phyloP scores from a whole-genome alignment of 2,329 filamentous ascomycete species.

The Pseudofabraea citricarpa region DNA sequence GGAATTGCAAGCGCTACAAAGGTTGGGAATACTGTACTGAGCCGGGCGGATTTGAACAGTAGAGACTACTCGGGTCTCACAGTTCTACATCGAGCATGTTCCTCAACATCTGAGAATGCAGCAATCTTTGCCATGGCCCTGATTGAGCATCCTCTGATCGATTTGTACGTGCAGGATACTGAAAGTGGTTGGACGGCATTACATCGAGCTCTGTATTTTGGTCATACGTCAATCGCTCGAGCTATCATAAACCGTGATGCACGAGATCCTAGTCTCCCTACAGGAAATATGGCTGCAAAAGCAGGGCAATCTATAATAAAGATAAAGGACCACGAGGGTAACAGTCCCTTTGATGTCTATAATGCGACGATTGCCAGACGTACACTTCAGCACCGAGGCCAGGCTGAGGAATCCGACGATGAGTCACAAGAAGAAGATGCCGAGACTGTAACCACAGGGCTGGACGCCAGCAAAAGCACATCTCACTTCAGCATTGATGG shows the following conservation, averaged over 20 bases:
- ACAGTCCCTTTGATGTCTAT: slow-evolving; percentile 91
- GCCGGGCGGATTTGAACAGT: slow-evolving; percentile 71
- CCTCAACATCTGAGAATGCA: slow-evolving; percentile 66
- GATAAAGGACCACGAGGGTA: slow-evolving; percentile 91
- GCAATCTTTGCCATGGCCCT: slow-evolving; percentile 72
- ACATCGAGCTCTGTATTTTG: slow-evolving; percentile 84
- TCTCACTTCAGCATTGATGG: slow-evolving; percentile 42
- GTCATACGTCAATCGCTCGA: slow-evolving; percentile 82
- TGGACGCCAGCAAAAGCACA: neutral
- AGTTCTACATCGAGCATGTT: slow-evolving; percentile 77
- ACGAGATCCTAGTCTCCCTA: slow-evolving; percentile 51
- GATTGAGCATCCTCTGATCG: slow-evolving; percentile 75
- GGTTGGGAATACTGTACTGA: slow-evolving; percentile 36
- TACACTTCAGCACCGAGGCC: slow-evolving; percentile 42
- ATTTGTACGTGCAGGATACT: slow-evolving; percentile 79
- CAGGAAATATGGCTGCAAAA: slow-evolving; percentile 52
- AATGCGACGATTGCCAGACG: slow-evolving; percentile 78
- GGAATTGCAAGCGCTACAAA: slow-evolving; percentile 39
- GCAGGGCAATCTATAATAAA: slow-evolving; percentile 73
- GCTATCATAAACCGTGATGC: slow-evolving; percentile 74
- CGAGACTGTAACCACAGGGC: slow-evolving; percentile 10
- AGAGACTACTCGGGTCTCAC: slow-evolving; percentile 80
- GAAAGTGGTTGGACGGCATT: slow-evolving; percentile 97
- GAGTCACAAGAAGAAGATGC: slow-evolving; percentile 50
- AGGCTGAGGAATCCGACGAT: slow-evolving; percentile 34